These are phyloP conservation scores for Arthrinium puccinioides DNA, from an alignment of 2,329 filamentous ascomycete genomes.

Conservation along the genomic window DNA sequence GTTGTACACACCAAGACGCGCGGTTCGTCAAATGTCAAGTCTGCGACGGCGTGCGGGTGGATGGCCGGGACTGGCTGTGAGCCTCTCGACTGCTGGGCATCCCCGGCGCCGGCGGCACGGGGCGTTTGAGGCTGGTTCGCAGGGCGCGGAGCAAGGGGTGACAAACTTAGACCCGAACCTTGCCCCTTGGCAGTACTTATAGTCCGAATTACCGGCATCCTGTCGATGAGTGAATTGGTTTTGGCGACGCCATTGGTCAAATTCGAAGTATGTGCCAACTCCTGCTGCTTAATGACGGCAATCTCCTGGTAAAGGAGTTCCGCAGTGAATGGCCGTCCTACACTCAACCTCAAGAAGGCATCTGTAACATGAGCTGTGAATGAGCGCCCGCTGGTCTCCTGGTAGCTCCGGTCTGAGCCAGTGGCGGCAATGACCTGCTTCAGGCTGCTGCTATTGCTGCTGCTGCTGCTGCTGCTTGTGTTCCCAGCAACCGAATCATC, in stretches of 20 bases:
- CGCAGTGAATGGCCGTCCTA: slow-evolving; percentile 46
- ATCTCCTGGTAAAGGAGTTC: slow-evolving; percentile 52
- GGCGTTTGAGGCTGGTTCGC: slow-evolving; percentile 22
- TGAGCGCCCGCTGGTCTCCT: slow-evolving; percentile 39
- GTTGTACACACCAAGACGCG: slow-evolving; percentile 61
- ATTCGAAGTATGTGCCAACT: slow-evolving; percentile 32
- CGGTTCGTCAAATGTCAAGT: slow-evolving; percentile 54
- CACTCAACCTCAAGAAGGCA: slow-evolving; percentile 45
- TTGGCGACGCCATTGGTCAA: slow-evolving; percentile 38
- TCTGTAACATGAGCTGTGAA: slow-evolving; percentile 53
- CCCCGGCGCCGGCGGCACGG: slow-evolving; percentile 18
- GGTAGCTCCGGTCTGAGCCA: slow-evolving; percentile 40
- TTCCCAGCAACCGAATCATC: slow-evolving; percentile 41
- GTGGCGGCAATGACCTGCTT: slow-evolving; percentile 60
- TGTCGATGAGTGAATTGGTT: slow-evolving; percentile 23
- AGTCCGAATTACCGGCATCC: slow-evolving; percentile 46
- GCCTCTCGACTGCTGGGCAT: slow-evolving; percentile 15
- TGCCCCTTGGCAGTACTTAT: slow-evolving; percentile 47
- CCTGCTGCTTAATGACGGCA: slow-evolving; percentile 34
- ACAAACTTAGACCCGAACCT: slow-evolving; percentile 44
- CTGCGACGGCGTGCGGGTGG: slow-evolving; percentile 39
- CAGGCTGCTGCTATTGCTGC: slow-evolving; percentile 38
- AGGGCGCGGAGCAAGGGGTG: slow-evolving; percentile 32
- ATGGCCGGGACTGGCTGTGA: slow-evolving; percentile 34
- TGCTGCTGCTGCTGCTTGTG: slow-evolving; percentile 30